These are phyloP conservation scores for Venturia pyrina DNA, from an alignment of 2,329 filamentous ascomycete genomes.

Conservation along the genomic window DNA sequence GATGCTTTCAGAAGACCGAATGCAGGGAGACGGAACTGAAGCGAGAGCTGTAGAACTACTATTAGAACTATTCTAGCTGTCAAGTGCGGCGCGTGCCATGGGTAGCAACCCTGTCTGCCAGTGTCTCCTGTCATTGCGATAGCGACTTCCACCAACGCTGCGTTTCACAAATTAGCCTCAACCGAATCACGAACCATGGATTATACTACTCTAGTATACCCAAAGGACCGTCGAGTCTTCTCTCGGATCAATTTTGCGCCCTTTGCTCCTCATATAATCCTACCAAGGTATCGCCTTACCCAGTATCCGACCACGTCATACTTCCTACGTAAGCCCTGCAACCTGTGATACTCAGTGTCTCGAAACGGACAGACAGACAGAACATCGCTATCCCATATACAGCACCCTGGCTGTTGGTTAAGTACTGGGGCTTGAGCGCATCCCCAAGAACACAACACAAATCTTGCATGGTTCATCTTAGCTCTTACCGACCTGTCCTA, in stretches of 20 bases:
- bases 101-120: neutral
- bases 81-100: neutral
- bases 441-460: neutral
- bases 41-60: too few relatives aligned
- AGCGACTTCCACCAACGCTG: neutral
- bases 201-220: neutral
- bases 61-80: too few relatives aligned
- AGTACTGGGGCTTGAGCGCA: neutral
- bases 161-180: neutral
- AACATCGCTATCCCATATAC: neutral
- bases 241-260: neutral
- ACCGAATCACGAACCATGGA: neutral
- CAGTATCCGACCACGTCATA: neutral
- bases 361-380: neutral
- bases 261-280: neutral
- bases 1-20: neutral
- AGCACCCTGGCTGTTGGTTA: neutral
- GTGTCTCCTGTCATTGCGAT: neutral
- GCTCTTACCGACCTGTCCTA: neutral
- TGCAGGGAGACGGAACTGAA: neutral
- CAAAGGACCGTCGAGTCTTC: neutral
- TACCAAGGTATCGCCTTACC: neutral
- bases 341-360: neutral
- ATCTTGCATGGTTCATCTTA: neutral
- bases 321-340: neutral